A percentile compares a stretch with the other conserved stretches of the same genome.
These are phyloP conservation scores for Abrus precatorius DNA, from an alignment of 306 rosid species.

Conservation along the genomic window DNA sequence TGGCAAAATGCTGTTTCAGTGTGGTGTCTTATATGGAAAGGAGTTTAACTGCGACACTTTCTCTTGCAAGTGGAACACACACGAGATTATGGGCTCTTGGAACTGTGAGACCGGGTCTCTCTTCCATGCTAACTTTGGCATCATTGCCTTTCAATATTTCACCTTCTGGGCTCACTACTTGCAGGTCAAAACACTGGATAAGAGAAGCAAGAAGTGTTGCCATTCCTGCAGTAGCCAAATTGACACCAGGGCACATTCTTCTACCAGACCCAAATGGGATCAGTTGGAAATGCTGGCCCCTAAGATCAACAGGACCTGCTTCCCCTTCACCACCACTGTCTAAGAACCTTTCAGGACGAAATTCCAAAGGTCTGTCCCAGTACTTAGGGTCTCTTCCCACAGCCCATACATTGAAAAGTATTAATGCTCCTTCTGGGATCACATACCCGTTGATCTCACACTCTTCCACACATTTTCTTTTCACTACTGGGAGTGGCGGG, in stretches of 20 bases:
- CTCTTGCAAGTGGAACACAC: constrained; percentile 45
- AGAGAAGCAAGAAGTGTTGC: constrained; percentile 53
- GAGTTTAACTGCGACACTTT: neutral
- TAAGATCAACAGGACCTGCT: constrained; percentile 3
- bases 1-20: too few relatives aligned
- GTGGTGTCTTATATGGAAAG: neutral
- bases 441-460: constrained; percentile 49
- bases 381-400: constrained; percentile 60
- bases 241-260: constrained; percentile 58
- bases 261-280: constrained; percentile 67
- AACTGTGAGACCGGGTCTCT: constrained; percentile 48
- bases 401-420: constrained; percentile 54
- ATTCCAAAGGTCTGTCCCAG: constrained; percentile 58
- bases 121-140: constrained; percentile 45
- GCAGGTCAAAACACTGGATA: constrained; percentile 62
- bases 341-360: constrained; percentile 50
- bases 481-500: constrained; percentile 56
- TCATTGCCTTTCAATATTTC: neutral
- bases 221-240: constrained; percentile 52
- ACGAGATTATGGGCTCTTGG: constrained; percentile 55
- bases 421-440: constrained; percentile 48
- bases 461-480: constrained; percentile 49
- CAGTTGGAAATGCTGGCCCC: constrained; percentile 48
- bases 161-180: constrained; percentile 15
- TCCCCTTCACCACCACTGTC: neutral